Evolutionary conservation across 2,329 filamentous ascomycete species (phyloP).

Genomic region (Leptographium lundbergii): DNA sequence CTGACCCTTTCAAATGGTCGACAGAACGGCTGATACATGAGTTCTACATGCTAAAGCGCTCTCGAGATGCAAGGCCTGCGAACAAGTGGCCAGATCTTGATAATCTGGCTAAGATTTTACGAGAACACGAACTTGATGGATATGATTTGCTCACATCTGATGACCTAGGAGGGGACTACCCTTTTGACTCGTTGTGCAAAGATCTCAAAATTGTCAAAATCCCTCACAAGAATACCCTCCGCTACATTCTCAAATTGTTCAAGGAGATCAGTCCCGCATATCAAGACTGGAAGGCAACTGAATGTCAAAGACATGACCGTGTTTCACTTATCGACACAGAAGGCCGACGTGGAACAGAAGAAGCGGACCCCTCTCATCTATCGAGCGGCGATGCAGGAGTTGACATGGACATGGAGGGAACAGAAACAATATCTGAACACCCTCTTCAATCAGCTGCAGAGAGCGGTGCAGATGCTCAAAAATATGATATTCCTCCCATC

Average conservation of each 20-base stretch:
- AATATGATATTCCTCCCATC: background rate
- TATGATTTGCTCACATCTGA: slow-evolving; percentile 46
- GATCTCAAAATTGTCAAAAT: slow-evolving; percentile 45
- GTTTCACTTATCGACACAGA: background rate
- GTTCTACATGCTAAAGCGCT: slow-evolving; percentile 43
- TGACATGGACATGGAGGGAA: background rate
- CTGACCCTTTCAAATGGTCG: slow-evolving; percentile 65
- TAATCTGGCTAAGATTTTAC: slow-evolving; percentile 40
- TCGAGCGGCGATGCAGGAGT: background rate
- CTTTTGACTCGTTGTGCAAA: slow-evolving; percentile 34
- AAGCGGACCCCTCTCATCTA: background rate
- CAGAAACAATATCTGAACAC: background rate
- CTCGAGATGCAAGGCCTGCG: slow-evolving; percentile 28
- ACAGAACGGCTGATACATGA: slow-evolving; percentile 53
- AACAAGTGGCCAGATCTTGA: slow-evolving; percentile 36
- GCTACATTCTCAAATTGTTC: slow-evolving; percentile 44
- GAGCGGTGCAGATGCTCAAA: background rate
- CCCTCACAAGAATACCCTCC: slow-evolving; percentile 45
- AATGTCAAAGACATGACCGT: background rate
- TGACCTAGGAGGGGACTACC: slow-evolving; percentile 26
- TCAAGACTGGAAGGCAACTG: slow-evolving; percentile 17
- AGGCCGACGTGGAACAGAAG: background rate
- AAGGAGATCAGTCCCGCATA: slow-evolving; percentile 39
- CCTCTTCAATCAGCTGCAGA: background rate
- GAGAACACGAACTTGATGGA: slow-evolving; percentile 53